These are phyloP conservation scores for Lactarius sp. DNA, from an alignment of 768 basidiomycete species.

Conservation along the genomic window DNA sequence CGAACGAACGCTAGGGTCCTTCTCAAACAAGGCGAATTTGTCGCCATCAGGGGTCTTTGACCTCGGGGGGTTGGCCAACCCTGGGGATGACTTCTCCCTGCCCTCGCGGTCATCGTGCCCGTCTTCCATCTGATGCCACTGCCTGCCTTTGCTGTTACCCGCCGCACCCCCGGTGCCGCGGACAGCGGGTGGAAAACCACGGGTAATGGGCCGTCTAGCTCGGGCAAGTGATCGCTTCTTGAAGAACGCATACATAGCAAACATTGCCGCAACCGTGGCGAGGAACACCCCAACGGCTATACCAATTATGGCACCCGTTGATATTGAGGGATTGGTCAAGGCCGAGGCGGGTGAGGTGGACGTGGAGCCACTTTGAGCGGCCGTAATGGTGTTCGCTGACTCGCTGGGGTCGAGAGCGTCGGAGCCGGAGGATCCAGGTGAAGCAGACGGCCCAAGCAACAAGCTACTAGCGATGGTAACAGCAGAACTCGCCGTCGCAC, in stretches of 20 bases:
- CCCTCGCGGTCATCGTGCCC: conserved; percentile 8
- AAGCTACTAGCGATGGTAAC: background rate
- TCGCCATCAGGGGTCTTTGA: conserved; percentile 3
- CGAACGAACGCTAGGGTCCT: conserved; percentile 22
- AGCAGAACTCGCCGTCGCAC: background rate
- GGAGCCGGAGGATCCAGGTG: background rate
- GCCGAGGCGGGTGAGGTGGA: background rate
- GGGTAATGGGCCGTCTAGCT: conserved; percentile 5
- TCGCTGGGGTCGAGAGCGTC: background rate
- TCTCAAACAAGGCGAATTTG: conserved; percentile 21
- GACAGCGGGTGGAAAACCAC: background rate
- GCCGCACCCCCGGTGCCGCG: background rate
- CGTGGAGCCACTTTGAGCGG: background rate
- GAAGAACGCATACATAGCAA: conserved; percentile 12
- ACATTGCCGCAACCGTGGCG: conserved; percentile 9
- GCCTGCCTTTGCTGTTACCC: background rate
- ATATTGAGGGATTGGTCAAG: conserved; percentile 2
- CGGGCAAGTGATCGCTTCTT: conserved; percentile 5
- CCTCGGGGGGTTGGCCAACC: background rate
- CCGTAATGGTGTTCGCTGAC: background rate
- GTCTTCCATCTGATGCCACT: conserved; percentile 7
- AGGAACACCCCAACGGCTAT: conserved; percentile 18
- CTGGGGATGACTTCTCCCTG: background rate
- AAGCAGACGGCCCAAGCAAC: conserved; percentile 1
- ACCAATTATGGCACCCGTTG: conserved; percentile 22